Evolutionary conservation across 1,284 basidiomycete genomes (phyloP).

Genomic region (Cystobasidium sp.): DNA sequence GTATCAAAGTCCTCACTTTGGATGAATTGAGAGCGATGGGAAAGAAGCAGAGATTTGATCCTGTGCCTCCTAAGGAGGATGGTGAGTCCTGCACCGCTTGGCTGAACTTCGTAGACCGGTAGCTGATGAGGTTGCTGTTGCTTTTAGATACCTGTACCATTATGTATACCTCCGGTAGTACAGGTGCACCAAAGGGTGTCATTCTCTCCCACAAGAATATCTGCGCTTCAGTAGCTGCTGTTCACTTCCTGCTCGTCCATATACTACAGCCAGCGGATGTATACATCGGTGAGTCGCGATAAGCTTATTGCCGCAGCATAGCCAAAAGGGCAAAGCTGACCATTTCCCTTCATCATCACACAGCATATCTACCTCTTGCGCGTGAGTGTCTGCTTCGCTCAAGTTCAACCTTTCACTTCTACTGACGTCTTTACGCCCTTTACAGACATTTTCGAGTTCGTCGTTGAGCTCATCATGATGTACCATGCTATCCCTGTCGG

Average conservation of each 20-base stretch:
- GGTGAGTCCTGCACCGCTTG: constrained; percentile 57
- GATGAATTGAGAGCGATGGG: constrained; percentile 74
- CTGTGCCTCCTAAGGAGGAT: constrained; percentile 66
- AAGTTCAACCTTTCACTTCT: too few relatives aligned
- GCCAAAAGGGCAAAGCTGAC: constrained; percentile 46
- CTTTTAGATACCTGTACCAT: constrained; percentile 70
- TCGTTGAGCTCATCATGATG: constrained; percentile 67
- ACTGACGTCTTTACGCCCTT: constrained; percentile 11
- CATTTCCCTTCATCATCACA: constrained; percentile 44
- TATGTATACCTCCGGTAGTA: constrained; percentile 97
- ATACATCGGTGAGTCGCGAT: constrained; percentile 55
- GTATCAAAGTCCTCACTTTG: constrained; percentile 65
- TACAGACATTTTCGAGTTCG: constrained; percentile 65
- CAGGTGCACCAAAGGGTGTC: constrained; percentile 92
- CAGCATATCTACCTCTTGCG: constrained; percentile 87
- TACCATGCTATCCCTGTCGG: constrained; percentile 74
- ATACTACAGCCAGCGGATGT: constrained; percentile 71
- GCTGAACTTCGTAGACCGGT: background rate
- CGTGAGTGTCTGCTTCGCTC: constrained; percentile 56
- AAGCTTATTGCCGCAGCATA: background rate
- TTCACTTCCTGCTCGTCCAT: constrained; percentile 76
- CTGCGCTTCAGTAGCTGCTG: constrained; percentile 78
- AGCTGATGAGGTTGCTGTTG: background rate
- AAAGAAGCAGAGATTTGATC: constrained; percentile 63
- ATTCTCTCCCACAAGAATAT: constrained; percentile 86